phyloP scores from a whole-genome alignment of 768 basidiomycete species.

The Collybia mongolica region DNA sequence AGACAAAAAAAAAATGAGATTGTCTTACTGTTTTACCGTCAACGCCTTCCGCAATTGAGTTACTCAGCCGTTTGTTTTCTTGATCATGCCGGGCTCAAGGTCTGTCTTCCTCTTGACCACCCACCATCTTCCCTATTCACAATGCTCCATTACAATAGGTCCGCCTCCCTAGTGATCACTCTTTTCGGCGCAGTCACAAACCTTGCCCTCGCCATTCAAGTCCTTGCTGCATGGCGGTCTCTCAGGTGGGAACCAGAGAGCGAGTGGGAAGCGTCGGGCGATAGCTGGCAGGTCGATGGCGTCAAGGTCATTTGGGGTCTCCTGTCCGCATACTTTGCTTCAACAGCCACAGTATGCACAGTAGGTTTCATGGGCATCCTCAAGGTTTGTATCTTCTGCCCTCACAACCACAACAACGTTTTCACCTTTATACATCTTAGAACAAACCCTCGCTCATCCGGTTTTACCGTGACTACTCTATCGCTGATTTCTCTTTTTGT shows the following conservation, averaged over 20 bases:
- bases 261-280: slow-evolving; percentile 43
- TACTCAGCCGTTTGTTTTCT: slow-evolving; percentile 9
- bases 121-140: background rate
- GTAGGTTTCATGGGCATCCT: slow-evolving; percentile 70
- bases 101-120: background rate
- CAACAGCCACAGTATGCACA: slow-evolving; percentile 60
- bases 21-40: background rate
- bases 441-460: slow-evolving; percentile 64
- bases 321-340: slow-evolving; percentile 63
- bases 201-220: slow-evolving; percentile 26
- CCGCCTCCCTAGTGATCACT: slow-evolving; percentile 24
- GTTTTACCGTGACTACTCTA: slow-evolving; percentile 80
- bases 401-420: background rate
- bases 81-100: slow-evolving; percentile 9
- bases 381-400: slow-evolving; percentile 40
- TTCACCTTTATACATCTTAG: slow-evolving; percentile 31
- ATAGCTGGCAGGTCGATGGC: slow-evolving; percentile 39
- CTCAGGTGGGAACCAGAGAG: slow-evolving; percentile 46
- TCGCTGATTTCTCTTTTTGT: slow-evolving; percentile 75
- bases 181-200: slow-evolving; percentile 28
- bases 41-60: slow-evolving; percentile 12
- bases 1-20: too few relatives aligned
- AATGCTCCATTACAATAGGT: slow-evolving; percentile 22
- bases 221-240: slow-evolving; percentile 22
- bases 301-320: slow-evolving; percentile 59